phyloP scores from a whole-genome alignment of 768 basidiomycete genomes.

The Butyriboletus loyo region DNA sequence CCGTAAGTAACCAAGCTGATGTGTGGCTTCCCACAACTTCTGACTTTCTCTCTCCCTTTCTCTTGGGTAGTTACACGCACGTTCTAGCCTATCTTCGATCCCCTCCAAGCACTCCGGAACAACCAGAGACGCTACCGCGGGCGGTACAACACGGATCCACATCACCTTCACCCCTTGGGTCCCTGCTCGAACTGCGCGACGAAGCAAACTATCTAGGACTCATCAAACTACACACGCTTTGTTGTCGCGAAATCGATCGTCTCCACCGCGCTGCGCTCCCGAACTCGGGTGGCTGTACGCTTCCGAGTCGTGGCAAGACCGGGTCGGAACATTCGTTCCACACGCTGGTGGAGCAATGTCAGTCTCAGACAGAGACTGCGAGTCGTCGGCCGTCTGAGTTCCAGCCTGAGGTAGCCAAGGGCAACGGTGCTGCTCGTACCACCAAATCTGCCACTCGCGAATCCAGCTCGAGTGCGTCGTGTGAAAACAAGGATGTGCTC shows the following conservation, averaged over 20 bases:
- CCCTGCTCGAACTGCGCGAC: conserved; percentile 71
- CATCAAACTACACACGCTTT: conserved; percentile 59
- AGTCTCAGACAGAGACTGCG: conserved; percentile 26
- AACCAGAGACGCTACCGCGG: conserved; percentile 56
- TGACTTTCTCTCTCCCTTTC: background rate
- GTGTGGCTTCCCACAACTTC: background rate
- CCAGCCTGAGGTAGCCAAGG: conserved; percentile 2
- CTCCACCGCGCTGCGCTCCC: conserved; percentile 40
- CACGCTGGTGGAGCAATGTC: conserved; percentile 55
- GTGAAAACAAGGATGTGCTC: conserved; percentile 10
- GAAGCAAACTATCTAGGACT: conserved; percentile 78
- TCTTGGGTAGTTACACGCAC: conserved; percentile 56
- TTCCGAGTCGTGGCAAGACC: conserved; percentile 41
- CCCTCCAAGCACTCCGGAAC: conserved; percentile 41
- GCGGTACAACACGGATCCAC: conserved; percentile 48
- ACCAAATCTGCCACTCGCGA: background rate
- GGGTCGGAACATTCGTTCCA: conserved; percentile 60
- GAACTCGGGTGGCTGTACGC: conserved; percentile 38
- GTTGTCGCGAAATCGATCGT: conserved; percentile 61
- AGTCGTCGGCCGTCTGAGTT: conserved; percentile 5
- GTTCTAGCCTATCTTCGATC: conserved; percentile 72
- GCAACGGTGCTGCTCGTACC: background rate
- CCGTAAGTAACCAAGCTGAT: conserved; percentile 52
- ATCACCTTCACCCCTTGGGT: conserved; percentile 53
- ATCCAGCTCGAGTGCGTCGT: conserved; percentile 8